phyloP scores from a whole-genome alignment of 495 filamentous ascomycete species.

The Aspergillus saccharolyticus region DNA sequence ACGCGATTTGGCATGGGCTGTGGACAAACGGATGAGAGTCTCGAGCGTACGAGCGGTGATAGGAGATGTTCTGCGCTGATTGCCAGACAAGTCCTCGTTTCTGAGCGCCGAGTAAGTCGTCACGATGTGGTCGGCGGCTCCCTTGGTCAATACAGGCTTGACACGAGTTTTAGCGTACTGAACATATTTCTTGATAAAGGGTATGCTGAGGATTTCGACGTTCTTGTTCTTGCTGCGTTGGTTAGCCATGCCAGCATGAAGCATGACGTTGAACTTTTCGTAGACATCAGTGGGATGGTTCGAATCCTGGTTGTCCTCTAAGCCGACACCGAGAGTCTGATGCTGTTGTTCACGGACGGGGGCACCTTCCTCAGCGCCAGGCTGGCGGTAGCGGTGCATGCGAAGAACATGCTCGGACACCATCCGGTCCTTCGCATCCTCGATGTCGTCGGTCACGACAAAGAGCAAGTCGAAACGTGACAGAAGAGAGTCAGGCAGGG shows the following conservation, averaged over 20 bases:
- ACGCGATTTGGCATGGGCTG: slow-evolving; percentile 90
- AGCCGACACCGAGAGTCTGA: slow-evolving; percentile 84
- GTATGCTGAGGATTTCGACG: slow-evolving; percentile 90
- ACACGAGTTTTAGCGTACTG: slow-evolving; percentile 94
- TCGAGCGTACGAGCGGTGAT: slow-evolving; percentile 97
- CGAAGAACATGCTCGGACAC: slow-evolving; percentile 95
- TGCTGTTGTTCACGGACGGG: slow-evolving; percentile 84
- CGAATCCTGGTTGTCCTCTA: slow-evolving; percentile 69
- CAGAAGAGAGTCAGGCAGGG: slow-evolving; percentile 90
- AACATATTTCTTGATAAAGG: slow-evolving; percentile 99
- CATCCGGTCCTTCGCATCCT: slow-evolving; percentile 83
- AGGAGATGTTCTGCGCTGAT: slow-evolving; percentile 86
- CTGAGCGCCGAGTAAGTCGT: slow-evolving; percentile 88
- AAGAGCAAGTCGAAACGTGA: slow-evolving; percentile 99
- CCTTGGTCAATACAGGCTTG: slow-evolving; percentile 87
- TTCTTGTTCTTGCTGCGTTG: slow-evolving; percentile 68
- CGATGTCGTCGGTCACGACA: slow-evolving; percentile 96
- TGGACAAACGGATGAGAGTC: slow-evolving; percentile 93
- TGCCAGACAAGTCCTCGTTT: slow-evolving; percentile 93
- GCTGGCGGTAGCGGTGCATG: slow-evolving; percentile 94
- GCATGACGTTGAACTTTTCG: slow-evolving; percentile 94
- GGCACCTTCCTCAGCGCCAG: slow-evolving; percentile 90
- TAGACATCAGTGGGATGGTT: slow-evolving; percentile 80
- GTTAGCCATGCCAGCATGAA: slow-evolving; percentile 85
- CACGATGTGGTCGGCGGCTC: slow-evolving; percentile 87